These are phyloP conservation scores for Trichoderma virens DNA, from an alignment of 495 filamentous ascomycete species.

Conservation along the genomic window DNA sequence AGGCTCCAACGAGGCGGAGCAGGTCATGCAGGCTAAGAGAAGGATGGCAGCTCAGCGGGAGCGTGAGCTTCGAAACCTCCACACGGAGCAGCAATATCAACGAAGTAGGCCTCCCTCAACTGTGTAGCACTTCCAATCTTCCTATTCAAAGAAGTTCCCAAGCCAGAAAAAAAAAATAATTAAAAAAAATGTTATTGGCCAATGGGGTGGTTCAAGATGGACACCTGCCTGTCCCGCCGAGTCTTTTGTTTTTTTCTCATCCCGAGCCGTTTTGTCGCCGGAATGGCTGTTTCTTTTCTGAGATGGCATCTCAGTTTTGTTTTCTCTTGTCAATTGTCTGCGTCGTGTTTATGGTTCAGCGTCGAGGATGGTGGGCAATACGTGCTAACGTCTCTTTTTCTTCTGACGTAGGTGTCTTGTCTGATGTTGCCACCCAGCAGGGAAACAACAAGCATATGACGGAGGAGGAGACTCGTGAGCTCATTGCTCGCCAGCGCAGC, in stretches of 20 bases:
- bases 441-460: conserved; percentile 73
- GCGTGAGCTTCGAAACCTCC: conserved; percentile 98
- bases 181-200: conserved; percentile 3
- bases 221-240: conserved; percentile 20
- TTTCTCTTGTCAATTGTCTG: neutral
- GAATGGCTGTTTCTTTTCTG: neutral
- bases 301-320: neutral
- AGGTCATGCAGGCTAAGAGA: conserved; percentile 97
- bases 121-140: conserved; percentile 40
- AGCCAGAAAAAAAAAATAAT: conserved; percentile 9
- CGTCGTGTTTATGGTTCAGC: conserved; percentile 3
- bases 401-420: conserved; percentile 61
- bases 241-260: conserved; percentile 24
- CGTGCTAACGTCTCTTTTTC: conserved; percentile 34
- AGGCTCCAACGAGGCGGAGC: conserved; percentile 90
- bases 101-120: conserved; percentile 76
- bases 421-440: conserved; percentile 61
- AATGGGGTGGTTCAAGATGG: conserved; percentile 1
- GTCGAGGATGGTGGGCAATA: neutral
- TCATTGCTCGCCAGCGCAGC: conserved; percentile 90
- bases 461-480: conserved; percentile 91
- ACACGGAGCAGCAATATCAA: conserved; percentile 99
- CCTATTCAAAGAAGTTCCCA: conserved; percentile 27
- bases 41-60: conserved; percentile 98
- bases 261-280: neutral